Percentiles rank a stretch among this genome's conserved stretches.
These are phyloP conservation scores for Sherardia arvensis DNA, from an alignment of 257 asterid genomes.

Conservation along the genomic window DNA sequence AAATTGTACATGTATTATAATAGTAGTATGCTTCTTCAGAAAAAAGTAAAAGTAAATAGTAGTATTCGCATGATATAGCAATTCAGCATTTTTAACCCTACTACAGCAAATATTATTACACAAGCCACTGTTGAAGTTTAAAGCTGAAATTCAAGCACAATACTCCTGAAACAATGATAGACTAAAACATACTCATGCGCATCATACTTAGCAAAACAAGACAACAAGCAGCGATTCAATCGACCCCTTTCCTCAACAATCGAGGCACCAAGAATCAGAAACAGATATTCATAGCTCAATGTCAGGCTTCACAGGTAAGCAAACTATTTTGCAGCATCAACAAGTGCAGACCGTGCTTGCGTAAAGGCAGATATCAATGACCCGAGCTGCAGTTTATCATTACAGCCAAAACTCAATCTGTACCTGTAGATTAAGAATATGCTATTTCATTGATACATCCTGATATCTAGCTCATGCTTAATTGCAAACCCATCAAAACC, in stretches of 20 bases:
- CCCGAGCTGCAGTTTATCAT: conserved; percentile 89
- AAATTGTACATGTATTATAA: no score
- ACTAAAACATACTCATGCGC: not conserved
- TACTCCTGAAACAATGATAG: not conserved
- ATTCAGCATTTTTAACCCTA: not conserved
- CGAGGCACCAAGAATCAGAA: not conserved
- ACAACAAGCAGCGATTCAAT: no score
- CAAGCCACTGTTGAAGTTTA: not conserved
- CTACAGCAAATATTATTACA: not conserved
- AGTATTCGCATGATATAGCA: no score
- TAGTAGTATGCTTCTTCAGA: no score
- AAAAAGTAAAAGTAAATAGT: no score
- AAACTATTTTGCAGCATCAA: conserved; percentile 63
- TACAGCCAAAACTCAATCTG: conserved; percentile 78
- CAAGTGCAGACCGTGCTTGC: conserved; percentile 60
- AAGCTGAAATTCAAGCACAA: not conserved
- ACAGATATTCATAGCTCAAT: not conserved
- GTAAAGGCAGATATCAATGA: conserved; percentile 76
- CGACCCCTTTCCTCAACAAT: not conserved
- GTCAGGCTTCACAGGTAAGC: not conserved
- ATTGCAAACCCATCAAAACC: conserved; percentile 1
- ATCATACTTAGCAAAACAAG: no score
- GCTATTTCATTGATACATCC: not conserved
- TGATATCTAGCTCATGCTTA: not conserved
- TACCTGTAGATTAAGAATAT: conserved; percentile 40